Evolutionary conservation across 441 rosid species (phyloP).

Genomic region (Populus hybrid): DNA sequence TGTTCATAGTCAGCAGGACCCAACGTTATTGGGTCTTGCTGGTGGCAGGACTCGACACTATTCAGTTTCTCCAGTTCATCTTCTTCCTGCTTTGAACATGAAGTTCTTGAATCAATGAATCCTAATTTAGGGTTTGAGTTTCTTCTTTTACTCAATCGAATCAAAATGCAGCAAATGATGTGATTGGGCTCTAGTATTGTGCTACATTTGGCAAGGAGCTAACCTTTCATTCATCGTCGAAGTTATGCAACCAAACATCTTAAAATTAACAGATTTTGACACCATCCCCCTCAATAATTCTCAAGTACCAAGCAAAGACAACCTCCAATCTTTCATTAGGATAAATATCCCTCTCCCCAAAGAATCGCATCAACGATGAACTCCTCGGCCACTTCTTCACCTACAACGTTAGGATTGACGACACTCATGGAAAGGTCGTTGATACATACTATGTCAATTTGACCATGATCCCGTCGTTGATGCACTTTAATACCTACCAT

Average conservation of each 20-base stretch:
- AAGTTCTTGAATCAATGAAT: background rate
- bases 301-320: constrained; percentile 34
- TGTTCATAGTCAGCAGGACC: too few species aligned
- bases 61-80: background rate
- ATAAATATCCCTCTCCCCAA: constrained; percentile 57
- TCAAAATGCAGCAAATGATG: constrained; percentile 48
- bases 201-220: background rate
- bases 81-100: background rate
- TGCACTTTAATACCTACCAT: constrained; percentile 28
- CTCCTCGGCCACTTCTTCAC: constrained; percentile 42
- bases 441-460: constrained; percentile 29
- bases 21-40: too few species aligned
- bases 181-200: background rate
- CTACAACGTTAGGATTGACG: constrained; percentile 16
- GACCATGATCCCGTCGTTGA: constrained; percentile 36
- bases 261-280: constrained; percentile 18
- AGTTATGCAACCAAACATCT: constrained; percentile 22
- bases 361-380: constrained; percentile 37
- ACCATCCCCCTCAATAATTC: constrained; percentile 39
- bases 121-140: background rate
- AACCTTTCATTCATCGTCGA: constrained; percentile 39
- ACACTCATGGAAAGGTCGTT: constrained; percentile 36
- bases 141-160: constrained; percentile 17
- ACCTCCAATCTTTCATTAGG: background rate
- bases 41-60: too few species aligned